Conservation (phyloP, 768 basidiomycete genomes). For the Podaxis carcinomalis region DNA sequence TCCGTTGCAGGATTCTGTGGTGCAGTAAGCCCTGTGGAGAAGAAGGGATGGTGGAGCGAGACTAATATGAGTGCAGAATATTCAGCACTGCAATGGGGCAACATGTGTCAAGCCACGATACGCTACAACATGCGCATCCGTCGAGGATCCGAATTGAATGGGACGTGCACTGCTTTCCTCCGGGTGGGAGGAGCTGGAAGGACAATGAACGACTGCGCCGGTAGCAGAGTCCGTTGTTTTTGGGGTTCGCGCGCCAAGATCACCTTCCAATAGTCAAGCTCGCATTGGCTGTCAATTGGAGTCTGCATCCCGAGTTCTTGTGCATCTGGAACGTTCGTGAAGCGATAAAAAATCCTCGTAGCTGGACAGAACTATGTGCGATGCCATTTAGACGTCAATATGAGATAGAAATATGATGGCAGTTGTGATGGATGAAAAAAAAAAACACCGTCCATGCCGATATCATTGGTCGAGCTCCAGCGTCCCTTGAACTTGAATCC, state of each 20-base stretch:
- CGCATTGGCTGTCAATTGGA: background rate
- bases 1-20: no score
- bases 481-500: no score
- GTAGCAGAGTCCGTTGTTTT: background rate
- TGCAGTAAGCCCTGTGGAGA: no score
- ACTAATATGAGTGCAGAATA: background rate
- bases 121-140: background rate
- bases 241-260: background rate
- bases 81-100: background rate
- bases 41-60: background rate
- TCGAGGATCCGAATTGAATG: background rate
- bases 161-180: constrained; percentile 1
- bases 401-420: background rate
- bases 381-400: background rate
- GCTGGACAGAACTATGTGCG: no score
- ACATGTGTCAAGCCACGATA: background rate
- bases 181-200: no score
- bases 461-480: background rate
- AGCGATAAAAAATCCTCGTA: background rate
- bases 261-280: background rate
- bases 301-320: background rate
- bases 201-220: background rate
- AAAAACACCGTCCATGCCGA: background rate
- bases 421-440: background rate
- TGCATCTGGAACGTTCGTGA: background rate